These are phyloP conservation scores for Aspergillus luchuensis DNA, from an alignment of 2,329 filamentous ascomycete species.

Conservation along the genomic window DNA sequence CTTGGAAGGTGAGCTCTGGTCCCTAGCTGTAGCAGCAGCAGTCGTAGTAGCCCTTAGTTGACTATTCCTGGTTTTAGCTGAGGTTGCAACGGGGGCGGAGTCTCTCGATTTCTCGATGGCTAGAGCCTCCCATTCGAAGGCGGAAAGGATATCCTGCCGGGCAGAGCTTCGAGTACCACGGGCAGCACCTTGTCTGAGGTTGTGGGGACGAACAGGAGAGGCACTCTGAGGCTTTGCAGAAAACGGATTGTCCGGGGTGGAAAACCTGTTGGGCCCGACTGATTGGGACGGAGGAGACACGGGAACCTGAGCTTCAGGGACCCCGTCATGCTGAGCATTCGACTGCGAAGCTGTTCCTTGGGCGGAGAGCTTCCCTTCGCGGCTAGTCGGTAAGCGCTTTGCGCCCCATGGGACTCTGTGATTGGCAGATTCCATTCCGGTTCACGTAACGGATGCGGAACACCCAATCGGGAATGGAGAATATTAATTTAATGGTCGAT, in stretches of 20 bases:
- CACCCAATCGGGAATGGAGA: slow-evolving; percentile 19
- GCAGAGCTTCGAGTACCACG: slow-evolving; percentile 28
- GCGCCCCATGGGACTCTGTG: slow-evolving; percentile 10
- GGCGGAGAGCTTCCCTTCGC: slow-evolving; percentile 6
- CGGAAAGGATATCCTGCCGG: slow-evolving; percentile 22
- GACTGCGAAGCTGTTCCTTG: background rate
- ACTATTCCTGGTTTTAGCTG: slow-evolving; percentile 13
- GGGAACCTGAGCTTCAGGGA: slow-evolving; percentile 1
- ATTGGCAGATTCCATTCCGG: slow-evolving; percentile 24
- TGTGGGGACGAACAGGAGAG: slow-evolving; percentile 15
- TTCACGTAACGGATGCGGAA: slow-evolving; percentile 21
- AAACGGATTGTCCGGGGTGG: slow-evolving; percentile 3
- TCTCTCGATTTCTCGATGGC: slow-evolving; percentile 22
- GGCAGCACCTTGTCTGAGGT: slow-evolving; percentile 25
- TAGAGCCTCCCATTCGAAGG: slow-evolving; percentile 33
- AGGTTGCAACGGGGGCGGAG: slow-evolving; percentile 8
- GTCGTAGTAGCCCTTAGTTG: background rate
- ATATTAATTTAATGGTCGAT: background rate
- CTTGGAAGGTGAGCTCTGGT: slow-evolving; percentile 1
- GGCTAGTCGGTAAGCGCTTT: slow-evolving; percentile 19
- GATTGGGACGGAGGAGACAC: slow-evolving; percentile 5
- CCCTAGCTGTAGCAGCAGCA: slow-evolving; percentile 1
- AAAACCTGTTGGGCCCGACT: slow-evolving; percentile 4
- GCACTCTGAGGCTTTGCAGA: slow-evolving; percentile 7
- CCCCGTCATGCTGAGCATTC: background rate